Conservation (phyloP, 257 asterid genomes). For the Petrea volubilis region DNA sequence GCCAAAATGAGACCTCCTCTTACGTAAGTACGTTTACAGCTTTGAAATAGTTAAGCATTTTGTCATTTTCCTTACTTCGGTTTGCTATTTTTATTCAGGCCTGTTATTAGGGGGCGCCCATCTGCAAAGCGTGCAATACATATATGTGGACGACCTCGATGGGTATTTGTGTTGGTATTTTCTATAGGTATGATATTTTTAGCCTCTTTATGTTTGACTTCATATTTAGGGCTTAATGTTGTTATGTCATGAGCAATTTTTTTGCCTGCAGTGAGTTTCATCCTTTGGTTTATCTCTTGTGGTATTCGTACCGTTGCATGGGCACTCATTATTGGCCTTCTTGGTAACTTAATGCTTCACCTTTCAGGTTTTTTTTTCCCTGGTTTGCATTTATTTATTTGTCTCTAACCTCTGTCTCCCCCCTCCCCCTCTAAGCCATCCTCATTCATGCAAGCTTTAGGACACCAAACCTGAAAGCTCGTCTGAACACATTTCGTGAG, state of each 20-base stretch:
- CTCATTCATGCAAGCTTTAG: slow-evolving; percentile 87
- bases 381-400: not conserved
- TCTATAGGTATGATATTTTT: slow-evolving; percentile 48
- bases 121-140: slow-evolving; percentile 77
- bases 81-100: slow-evolving; percentile 52
- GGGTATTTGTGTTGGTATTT: slow-evolving; percentile 73
- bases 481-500: slow-evolving; percentile 93
- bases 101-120: slow-evolving; percentile 98
- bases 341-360: slow-evolving; percentile 51
- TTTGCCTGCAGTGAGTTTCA: slow-evolving; percentile 62
- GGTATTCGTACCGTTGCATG: slow-evolving; percentile 63
- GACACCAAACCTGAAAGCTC: slow-evolving; percentile 97
- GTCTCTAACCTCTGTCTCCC: slow-evolving; percentile 14
- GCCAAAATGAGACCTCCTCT: slow-evolving; percentile 98
- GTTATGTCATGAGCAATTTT: not conserved
- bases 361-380: slow-evolving; percentile 14
- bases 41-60: slow-evolving; percentile 10
- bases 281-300: slow-evolving; percentile 85
- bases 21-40: slow-evolving; percentile 50
- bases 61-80: slow-evolving; percentile 21
- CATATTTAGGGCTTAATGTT: slow-evolving; percentile 3
- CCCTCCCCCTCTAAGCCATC: slow-evolving; percentile 54
- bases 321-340: slow-evolving; percentile 73
- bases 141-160: slow-evolving; percentile 94
- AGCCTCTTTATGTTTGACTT: not conserved